These are phyloP conservation scores for Mycosphaerella sp. DNA, from an alignment of 2,329 filamentous ascomycete species.

Conservation along the genomic window DNA sequence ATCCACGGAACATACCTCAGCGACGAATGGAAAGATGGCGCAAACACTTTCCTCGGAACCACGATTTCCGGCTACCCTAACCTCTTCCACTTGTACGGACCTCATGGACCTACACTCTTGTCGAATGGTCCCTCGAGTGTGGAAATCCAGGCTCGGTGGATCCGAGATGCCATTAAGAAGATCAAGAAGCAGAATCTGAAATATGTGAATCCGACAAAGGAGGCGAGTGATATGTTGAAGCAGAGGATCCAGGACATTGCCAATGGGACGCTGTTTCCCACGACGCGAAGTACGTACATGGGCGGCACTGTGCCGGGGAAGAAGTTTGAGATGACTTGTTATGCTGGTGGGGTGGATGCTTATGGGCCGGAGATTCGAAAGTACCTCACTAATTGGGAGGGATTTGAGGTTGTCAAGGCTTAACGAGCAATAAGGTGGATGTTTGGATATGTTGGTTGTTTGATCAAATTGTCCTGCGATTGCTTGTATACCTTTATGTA, in stretches of 20 bases:
- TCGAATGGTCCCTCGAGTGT: conserved; percentile 40
- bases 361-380: conserved; percentile 27
- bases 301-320: conserved; percentile 26
- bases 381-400: conserved; percentile 22
- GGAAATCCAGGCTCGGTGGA: conserved; percentile 40
- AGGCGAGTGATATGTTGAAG: conserved; percentile 28
- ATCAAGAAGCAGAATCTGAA: conserved; percentile 23
- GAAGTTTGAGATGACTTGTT: conserved; percentile 28
- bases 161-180: conserved; percentile 26
- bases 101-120: conserved; percentile 41
- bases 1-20: conserved; percentile 24
- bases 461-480: too few species aligned
- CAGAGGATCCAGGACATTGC: conserved; percentile 27
- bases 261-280: conserved; percentile 26
- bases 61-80: conserved; percentile 30
- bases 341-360: conserved; percentile 26
- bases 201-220: conserved; percentile 27
- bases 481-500: too few species aligned
- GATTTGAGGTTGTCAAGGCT: conserved; percentile 25
- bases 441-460: not conserved
- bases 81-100: conserved; percentile 37
- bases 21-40: conserved; percentile 42
- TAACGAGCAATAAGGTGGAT: not conserved
- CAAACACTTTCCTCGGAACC: conserved; percentile 41
- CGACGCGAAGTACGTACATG: conserved; percentile 27